Conservation (phyloP, 2,329 filamentous ascomycete genomes). For the Huntiella savannae region DNA sequence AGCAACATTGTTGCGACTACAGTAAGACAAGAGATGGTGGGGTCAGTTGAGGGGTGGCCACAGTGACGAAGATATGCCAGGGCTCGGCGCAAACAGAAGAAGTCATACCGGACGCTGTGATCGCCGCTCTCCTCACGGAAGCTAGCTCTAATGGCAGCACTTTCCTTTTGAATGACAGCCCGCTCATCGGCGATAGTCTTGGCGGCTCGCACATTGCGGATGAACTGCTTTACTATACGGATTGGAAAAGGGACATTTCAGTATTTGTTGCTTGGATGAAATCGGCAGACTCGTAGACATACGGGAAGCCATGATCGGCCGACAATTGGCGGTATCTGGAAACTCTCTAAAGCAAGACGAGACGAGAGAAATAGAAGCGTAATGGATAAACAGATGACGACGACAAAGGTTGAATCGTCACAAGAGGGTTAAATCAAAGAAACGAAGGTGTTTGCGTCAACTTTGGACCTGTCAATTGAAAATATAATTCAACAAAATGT, state of each 20-base stretch:
- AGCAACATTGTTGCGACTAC: conserved; percentile 92
- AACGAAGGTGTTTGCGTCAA: too few species aligned
- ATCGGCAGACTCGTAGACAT: conserved; percentile 5
- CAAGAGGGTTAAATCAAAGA: too few species aligned
- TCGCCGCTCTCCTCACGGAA: conserved; percentile 95
- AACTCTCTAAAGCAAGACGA: background rate
- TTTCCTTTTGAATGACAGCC: conserved; percentile 97
- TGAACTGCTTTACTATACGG: conserved; percentile 86
- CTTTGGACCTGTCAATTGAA: too few species aligned
- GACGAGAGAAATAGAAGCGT: background rate
- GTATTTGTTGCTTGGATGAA: background rate
- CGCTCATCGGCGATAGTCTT: conserved; percentile 98
- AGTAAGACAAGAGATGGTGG: conserved; percentile 1
- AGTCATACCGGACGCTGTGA: conserved; percentile 58
- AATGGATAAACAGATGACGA: background rate
- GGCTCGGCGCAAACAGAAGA: background rate
- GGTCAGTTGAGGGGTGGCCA: too few species aligned
- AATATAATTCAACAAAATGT: too few species aligned
- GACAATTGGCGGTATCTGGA: too few species aligned
- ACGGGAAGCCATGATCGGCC: conserved; percentile 11
- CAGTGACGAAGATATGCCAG: background rate
- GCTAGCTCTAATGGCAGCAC: conserved; percentile 88
- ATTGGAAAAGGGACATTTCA: conserved; percentile 4
- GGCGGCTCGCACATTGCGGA: conserved; percentile 92
- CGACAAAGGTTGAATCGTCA: background rate